Percentiles rank a stretch among this genome's conserved stretches.
Evolutionary conservation across 192 early-diverging fungal species (phyloP).

Genomic region (Backusella macrospora): DNA sequence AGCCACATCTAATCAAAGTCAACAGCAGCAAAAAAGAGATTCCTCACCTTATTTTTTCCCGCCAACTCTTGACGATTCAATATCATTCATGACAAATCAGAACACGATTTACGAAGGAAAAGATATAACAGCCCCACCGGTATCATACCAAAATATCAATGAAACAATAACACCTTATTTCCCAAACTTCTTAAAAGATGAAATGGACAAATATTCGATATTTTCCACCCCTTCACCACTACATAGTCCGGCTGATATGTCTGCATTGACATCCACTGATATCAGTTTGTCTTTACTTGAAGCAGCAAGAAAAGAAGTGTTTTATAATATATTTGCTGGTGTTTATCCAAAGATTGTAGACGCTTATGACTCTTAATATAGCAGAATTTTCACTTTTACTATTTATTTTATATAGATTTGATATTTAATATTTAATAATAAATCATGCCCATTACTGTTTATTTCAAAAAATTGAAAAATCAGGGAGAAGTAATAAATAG

Average conservation of each 20-base stretch:
- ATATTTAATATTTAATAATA: too few species aligned
- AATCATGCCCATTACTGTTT: too few species aligned
- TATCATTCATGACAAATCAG: too few species aligned
- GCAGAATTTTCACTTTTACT: too few species aligned
- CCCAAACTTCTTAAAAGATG: not conserved
- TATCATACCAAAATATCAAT: not conserved
- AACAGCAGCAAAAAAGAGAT: not conserved
- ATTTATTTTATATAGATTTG: too few species aligned
- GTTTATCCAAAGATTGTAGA: conserved; percentile 26
- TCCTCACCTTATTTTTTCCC: not conserved
- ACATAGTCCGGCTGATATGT: not conserved
- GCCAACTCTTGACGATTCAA: not conserved
- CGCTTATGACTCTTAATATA: not conserved
- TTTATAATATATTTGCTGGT: conserved; percentile 24
- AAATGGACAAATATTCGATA: not conserved
- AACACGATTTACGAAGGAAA: too few species aligned
- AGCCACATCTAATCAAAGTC: not conserved
- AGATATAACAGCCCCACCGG: too few species aligned
- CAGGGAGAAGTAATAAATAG: too few species aligned
- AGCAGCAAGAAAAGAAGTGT: conserved; percentile 20
- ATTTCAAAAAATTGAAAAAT: too few species aligned
- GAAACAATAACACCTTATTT: not conserved
- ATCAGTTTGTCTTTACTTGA: conserved; percentile 4
- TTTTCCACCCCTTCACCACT: not conserved
- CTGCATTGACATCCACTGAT: not conserved